Conservation (phyloP, 2,329 filamentous ascomycete genomes). For the Pleurostoma richardsiae region DNA sequence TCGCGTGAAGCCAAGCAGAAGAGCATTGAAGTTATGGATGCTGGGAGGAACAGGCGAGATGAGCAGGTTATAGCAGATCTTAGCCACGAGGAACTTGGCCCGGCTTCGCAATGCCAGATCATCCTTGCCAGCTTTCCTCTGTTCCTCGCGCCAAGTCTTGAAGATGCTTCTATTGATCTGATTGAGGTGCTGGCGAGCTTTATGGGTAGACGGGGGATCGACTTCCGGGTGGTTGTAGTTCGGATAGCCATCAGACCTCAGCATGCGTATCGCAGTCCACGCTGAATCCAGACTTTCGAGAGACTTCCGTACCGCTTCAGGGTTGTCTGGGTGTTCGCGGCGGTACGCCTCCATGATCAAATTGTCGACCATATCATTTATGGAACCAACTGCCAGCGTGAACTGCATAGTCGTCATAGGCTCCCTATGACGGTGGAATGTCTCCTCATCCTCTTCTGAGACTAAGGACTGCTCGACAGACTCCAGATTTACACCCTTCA, state of each 20-base stretch:
- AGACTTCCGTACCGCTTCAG: slow-evolving; percentile 8
- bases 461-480: slow-evolving; percentile 1
- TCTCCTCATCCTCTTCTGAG: slow-evolving; percentile 3
- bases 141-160: slow-evolving; percentile 13
- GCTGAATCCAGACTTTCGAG: slow-evolving; percentile 23
- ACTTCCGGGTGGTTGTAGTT: slow-evolving; percentile 17
- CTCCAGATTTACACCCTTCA: neutral
- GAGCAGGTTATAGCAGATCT: slow-evolving; percentile 63
- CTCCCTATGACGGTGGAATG: slow-evolving; percentile 8
- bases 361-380: slow-evolving; percentile 21
- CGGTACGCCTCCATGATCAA: slow-evolving; percentile 21
- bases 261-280: slow-evolving; percentile 21
- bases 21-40: slow-evolving; percentile 64
- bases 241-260: slow-evolving; percentile 27
- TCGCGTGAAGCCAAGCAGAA: slow-evolving; percentile 61
- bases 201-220: slow-evolving; percentile 9
- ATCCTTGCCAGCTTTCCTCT: slow-evolving; percentile 7
- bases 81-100: slow-evolving; percentile 26
- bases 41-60: slow-evolving; percentile 56
- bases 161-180: slow-evolving; percentile 17
- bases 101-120: neutral
- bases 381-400: slow-evolving; percentile 10
- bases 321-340: slow-evolving; percentile 12
- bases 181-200: slow-evolving; percentile 15
- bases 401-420: slow-evolving; percentile 13